These are phyloP conservation scores for Rutstroemia sp. DNA, from an alignment of 2,329 filamentous ascomycete species.

Conservation along the genomic window DNA sequence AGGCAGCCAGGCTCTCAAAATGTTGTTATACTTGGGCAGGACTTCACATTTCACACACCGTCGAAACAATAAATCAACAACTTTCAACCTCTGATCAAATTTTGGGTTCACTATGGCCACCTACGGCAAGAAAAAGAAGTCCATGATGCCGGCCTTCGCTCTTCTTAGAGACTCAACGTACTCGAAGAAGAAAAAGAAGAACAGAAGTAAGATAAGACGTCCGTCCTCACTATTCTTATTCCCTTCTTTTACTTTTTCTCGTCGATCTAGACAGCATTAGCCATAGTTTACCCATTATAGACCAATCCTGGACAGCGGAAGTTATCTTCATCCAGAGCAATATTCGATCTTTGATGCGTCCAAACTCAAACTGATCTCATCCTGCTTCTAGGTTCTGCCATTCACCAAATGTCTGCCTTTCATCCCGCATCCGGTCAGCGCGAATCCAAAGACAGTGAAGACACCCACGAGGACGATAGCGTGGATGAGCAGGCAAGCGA, in stretches of 20 bases:
- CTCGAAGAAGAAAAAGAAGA: slow-evolving; percentile 1
- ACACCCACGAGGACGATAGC: slow-evolving; percentile 13
- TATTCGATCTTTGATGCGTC: not conserved
- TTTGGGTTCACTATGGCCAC: slow-evolving; percentile 12
- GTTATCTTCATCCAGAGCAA: not conserved
- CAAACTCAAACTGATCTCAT: not conserved
- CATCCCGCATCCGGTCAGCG: not conserved
- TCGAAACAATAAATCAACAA: not conserved
- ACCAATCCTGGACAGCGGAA: not conserved
- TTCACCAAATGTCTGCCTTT: not conserved
- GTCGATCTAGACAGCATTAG: not conserved
- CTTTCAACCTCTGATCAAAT: not conserved
- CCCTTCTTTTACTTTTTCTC: not conserved
- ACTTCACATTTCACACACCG: too few relatives aligned
- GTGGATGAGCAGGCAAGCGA: slow-evolving; percentile 21
- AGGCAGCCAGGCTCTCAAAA: too few relatives aligned
- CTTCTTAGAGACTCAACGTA: slow-evolving; percentile 12
- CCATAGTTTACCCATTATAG: not conserved
- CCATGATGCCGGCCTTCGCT: slow-evolving; percentile 18
- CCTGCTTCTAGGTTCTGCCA: not conserved
- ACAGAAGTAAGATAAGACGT: not conserved
- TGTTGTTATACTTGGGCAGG: too few relatives aligned
- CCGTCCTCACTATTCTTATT: not conserved
- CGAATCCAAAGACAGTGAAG: not conserved
- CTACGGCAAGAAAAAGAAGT: slow-evolving; percentile 20